Base-by-base conservation (phyloP, 2,329 filamentous ascomycete genomes). In the Fusarium gaditjirri region DNA sequence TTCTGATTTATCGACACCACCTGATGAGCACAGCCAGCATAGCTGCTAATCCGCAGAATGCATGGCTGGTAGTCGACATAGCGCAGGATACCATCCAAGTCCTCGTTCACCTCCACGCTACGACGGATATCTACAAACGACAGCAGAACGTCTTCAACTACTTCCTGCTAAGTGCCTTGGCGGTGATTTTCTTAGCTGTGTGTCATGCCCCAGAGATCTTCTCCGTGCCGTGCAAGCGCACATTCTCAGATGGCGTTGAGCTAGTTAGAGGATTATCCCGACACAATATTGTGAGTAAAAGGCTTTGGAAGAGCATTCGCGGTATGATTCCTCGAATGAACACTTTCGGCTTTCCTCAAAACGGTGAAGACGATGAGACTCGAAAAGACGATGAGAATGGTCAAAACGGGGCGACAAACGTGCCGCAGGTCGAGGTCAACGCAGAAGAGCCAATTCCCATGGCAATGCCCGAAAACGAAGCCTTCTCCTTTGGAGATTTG, bases 181-280 rank as follows among this genome's bases (percentile, higher is more conserved):
- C 63, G 33, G 80, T 66, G 73, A 78, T 76, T 0, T 76, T 76
- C 17, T 12, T 76, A 2, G 85, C 84, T 2, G 84, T 86, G 0
- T 80, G 84, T 6, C 83, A 86, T 68, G 84, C 82, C 1, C 84
- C 85, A 0, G 76, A 78, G 4, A 77, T 77, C 5, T 86, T 86
- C 54, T 80, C 82, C 6, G 80, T 80, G 13, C 74, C 75, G 0
- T 82, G 80, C 56, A 75, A 79, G 8, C 76, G 78, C 38, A 78
- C 68, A 7, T 82, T 83, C 31, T 62, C 75, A 6, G 77, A 80
- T 1, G 81, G 78, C 0, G 75, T 81, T 5, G 76, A 80, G 2
- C 73, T 83, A 0, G 75, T 83, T 3, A 72, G 76, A 17, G 76
- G 75, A 1, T 76, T 83, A 25, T 82, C 81, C 2, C 72, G 77